Evolutionary conservation across 2,329 filamentous ascomycete species (phyloP).

Genomic region (Ophiognomonia clavigignenti-juglandacearum): DNA sequence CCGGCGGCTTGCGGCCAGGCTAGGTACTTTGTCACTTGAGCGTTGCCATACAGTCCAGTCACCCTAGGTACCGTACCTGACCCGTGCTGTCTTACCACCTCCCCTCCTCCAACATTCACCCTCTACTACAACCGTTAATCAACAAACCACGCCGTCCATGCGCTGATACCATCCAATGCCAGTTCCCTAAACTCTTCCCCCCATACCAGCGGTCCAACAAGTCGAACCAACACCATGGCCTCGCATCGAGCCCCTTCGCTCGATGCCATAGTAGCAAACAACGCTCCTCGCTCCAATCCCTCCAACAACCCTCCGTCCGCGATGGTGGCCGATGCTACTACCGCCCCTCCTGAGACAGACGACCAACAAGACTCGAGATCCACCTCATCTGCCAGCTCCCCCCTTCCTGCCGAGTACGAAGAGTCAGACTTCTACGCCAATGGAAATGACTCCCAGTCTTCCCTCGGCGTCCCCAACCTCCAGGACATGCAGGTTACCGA

Average conservation of each 20-base stretch:
- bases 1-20: too few species aligned
- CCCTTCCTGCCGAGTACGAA: conserved; percentile 72
- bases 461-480: conserved; percentile 74
- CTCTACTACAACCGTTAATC: too few species aligned
- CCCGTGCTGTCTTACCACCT: too few species aligned
- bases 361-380: conserved; percentile 50
- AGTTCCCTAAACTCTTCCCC: background rate
- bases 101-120: too few species aligned
- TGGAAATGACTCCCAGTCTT: conserved; percentile 90
- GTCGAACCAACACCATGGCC: too few species aligned
- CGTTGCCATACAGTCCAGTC: too few species aligned
- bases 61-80: too few species aligned
- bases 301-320: conserved; percentile 2
- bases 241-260: conserved; percentile 24
- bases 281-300: conserved; percentile 7
- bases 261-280: conserved; percentile 21
- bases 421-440: conserved; percentile 90
- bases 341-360: conserved; percentile 26
- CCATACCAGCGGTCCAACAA: too few species aligned
- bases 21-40: too few species aligned
- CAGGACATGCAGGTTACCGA: conserved; percentile 68
- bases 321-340: conserved; percentile 15
- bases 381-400: conserved; percentile 69
- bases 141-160: background rate
- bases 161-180: background rate